Percentiles rank a stretch among this genome's conserved stretches.
Evolutionary conservation across 1,139 yeast species (phyloP).

Genomic region (Protomyces macrosporus): DNA sequence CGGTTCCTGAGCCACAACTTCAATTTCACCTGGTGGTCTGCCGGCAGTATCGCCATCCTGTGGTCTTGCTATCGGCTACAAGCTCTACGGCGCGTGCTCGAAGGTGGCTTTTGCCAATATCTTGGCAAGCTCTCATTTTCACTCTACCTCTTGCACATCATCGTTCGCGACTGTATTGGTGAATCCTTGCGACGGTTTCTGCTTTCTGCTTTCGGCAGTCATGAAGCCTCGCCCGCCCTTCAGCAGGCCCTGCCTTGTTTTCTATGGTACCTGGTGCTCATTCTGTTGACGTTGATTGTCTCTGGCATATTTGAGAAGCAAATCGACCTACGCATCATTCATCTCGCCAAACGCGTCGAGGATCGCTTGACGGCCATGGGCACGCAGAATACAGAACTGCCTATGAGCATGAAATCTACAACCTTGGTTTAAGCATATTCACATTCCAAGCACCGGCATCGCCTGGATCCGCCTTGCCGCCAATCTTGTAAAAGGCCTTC

Average conservation of each 20-base stretch:
- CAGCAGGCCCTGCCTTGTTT: not conserved
- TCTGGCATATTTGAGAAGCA: not conserved
- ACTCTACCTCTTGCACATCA: slow-evolving; percentile 12
- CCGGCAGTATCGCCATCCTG: not conserved
- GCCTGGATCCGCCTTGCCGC: slow-evolving; percentile 15
- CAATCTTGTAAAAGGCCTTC: slow-evolving; percentile 12
- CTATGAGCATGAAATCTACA: not conserved
- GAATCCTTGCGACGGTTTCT: not conserved
- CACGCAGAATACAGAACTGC: not conserved
- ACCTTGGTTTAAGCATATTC: not conserved
- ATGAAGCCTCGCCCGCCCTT: not conserved
- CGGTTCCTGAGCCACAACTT: not conserved
- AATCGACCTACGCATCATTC: not conserved
- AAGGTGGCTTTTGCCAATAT: slow-evolving; percentile 5
- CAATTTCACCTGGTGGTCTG: slow-evolving; percentile 10
- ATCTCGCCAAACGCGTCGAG: not conserved
- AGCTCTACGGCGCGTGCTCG: not conserved
- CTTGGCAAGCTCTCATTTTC: slow-evolving; percentile 19
- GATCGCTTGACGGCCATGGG: not conserved
- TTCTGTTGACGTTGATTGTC: not conserved
- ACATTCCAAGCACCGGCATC: not conserved
- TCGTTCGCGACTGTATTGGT: slow-evolving; percentile 12
- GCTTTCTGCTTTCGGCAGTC: not conserved
- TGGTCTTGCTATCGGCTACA: not conserved
- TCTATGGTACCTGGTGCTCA: not conserved